Evolutionary conservation across 306 rosid species (phyloP).

Genomic region (Quercus robur): DNA sequence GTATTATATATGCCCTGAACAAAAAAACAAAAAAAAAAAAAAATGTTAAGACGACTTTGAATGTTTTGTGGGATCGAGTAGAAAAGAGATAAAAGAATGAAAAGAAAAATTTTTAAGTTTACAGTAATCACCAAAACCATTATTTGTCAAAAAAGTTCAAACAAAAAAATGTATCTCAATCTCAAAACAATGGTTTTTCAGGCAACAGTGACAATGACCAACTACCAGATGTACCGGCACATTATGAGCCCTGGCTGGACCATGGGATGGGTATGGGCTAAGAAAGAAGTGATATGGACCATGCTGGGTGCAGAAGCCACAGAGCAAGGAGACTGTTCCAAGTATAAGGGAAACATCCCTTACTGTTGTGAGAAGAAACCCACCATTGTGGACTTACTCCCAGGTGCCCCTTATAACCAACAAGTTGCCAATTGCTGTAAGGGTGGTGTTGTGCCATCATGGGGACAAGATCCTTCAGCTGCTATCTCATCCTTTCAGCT

Average conservation of each 20-base stretch:
- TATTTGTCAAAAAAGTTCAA: too few relatives aligned
- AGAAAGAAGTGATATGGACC: conserved; percentile 86
- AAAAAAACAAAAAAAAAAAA: too few relatives aligned
- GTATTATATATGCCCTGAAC: too few relatives aligned
- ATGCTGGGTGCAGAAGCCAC: conserved; percentile 79
- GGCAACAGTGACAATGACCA: conserved; percentile 73
- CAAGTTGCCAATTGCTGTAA: conserved; percentile 85
- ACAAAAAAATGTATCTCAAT: too few relatives aligned
- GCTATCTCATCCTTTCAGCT: conserved; percentile 81
- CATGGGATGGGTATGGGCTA: conserved; percentile 90
- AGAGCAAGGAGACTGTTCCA: conserved; percentile 95
- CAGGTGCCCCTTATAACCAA: conserved; percentile 93
- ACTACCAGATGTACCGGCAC: conserved; percentile 88
- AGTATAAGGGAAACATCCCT: conserved; percentile 75
- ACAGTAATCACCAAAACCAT: too few relatives aligned
- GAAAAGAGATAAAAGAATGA: too few relatives aligned
- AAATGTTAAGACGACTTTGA: too few relatives aligned
- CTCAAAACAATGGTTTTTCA: conserved; percentile 8
- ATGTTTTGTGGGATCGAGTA: too few relatives aligned
- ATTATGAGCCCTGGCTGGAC: conserved; percentile 94
- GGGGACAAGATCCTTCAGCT: conserved; percentile 92
- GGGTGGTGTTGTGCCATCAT: conserved; percentile 84
- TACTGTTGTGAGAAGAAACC: conserved; percentile 89
- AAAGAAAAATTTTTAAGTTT: too few relatives aligned
- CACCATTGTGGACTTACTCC: conserved; percentile 78